Evolutionary conservation across 2,329 filamentous ascomycete species (phyloP).

Genomic region (Fusarium solani-melongenae): DNA sequence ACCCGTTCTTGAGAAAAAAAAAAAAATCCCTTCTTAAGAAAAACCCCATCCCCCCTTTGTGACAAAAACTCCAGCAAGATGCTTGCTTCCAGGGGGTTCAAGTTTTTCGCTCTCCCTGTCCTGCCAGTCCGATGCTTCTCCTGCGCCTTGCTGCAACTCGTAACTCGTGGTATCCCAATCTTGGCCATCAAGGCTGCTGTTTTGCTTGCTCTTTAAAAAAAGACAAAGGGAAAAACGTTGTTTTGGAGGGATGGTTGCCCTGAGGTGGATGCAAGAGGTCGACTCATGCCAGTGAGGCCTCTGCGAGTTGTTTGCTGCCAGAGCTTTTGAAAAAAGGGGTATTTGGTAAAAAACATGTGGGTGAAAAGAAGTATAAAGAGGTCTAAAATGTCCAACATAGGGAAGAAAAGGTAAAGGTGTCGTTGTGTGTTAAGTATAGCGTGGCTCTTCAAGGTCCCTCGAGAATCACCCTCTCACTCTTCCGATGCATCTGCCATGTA

Average conservation of each 20-base stretch:
- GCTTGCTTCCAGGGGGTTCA: conserved; percentile 10
- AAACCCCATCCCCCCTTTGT: conserved; percentile 12
- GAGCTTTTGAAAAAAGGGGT: conserved; percentile 20
- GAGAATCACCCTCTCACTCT: conserved; percentile 59
- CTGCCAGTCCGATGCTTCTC: conserved; percentile 27
- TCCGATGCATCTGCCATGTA: conserved; percentile 61
- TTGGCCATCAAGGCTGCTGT: conserved; percentile 30
- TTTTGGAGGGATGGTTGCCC: conserved; percentile 17
- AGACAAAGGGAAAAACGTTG: conserved; percentile 30
- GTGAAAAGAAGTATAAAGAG: conserved; percentile 5
- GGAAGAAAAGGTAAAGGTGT: neutral
- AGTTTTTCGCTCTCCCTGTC: conserved; percentile 12
- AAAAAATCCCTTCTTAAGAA: conserved; percentile 2
- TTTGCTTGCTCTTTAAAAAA: conserved; percentile 25
- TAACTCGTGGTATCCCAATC: conserved; percentile 34
- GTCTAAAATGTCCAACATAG: neutral
- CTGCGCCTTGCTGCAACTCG: conserved; percentile 38
- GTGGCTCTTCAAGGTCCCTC: conserved; percentile 49
- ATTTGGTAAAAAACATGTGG: conserved; percentile 4
- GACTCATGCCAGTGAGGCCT: conserved; percentile 32
- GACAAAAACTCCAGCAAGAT: conserved; percentile 36
- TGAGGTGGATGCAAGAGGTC: conserved; percentile 9
- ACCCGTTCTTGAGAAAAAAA: neutral
- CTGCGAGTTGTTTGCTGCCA: conserved; percentile 22
- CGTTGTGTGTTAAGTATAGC: neutral